Percentiles rank a stretch among this genome's conserved stretches.
phyloP scores from a whole-genome alignment of 2,329 filamentous ascomycete genomes.

The Colletotrichum brevisporum region DNA sequence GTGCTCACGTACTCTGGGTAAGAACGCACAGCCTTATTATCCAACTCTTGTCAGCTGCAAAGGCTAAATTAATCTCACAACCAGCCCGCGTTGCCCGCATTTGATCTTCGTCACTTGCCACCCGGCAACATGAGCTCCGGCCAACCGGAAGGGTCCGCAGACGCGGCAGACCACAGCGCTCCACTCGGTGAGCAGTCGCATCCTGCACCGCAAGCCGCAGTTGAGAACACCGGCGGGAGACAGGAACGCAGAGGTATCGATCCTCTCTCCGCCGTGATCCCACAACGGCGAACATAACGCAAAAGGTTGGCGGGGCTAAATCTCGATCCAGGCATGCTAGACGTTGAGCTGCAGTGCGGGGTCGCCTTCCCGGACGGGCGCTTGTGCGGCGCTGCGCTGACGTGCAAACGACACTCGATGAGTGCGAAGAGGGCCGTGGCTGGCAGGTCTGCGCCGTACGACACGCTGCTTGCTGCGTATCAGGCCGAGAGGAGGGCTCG shows the following conservation, averaged over 20 bases:
- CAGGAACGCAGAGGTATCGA: no score
- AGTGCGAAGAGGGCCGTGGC: slow-evolving; percentile 31
- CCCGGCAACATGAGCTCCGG: slow-evolving; percentile 1
- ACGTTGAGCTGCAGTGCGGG: slow-evolving; percentile 36
- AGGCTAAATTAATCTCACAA: not conserved
- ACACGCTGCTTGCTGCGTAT: slow-evolving; percentile 12
- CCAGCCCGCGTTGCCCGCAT: not conserved
- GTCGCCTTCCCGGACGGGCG: slow-evolving; percentile 17
- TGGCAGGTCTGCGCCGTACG: slow-evolving; percentile 37
- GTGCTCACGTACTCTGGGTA: no score
- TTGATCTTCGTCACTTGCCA: not conserved
- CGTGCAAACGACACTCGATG: slow-evolving; percentile 33
- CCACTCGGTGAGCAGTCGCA: not conserved
- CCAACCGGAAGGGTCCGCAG: not conserved
- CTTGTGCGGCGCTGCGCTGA: slow-evolving; percentile 18
- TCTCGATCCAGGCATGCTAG: slow-evolving; percentile 19
- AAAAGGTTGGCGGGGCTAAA: not conserved
- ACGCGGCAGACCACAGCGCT: not conserved
- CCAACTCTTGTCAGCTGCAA: not conserved
- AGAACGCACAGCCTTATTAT: not conserved
- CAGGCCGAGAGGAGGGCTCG: not conserved
- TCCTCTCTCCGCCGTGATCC: no score
- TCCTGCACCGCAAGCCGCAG: not conserved
- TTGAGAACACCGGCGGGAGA: no score
- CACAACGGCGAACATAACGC: no score